Evolutionary conservation across 768 basidiomycete genomes (phyloP), one percentile per base, ranked within the genome.

Genomic region (Serendipita sp.): DNA sequence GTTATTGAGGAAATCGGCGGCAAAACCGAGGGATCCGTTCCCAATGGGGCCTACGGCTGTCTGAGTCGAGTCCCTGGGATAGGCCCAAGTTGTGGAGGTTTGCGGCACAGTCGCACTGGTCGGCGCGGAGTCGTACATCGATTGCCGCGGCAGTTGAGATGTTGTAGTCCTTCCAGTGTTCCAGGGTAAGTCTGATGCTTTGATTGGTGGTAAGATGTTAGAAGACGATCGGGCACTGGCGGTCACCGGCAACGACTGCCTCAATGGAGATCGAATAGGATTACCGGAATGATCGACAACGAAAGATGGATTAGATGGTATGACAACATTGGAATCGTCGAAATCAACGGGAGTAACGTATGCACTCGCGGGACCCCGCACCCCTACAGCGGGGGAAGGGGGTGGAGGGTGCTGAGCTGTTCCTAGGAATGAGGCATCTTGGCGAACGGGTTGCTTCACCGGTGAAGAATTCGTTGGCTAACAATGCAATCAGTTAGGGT

Each of bases 171-270:
- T 24, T 9, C 53, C 53, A 11, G 53, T 58, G 11, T 28, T 34
- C 53, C 53, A 58, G 9, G 53, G 53, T 9, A 58, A 11, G 33
- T 58, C 53, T n/a, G 24, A 30, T 33, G 24, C 24, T 31, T 58
- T 22, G 17, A 58, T 20, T 58, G 53, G 53, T n/a, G 53, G 53
- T 31, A 58, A n/a, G 24, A 31, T 26, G 30, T 34, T 58, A 11
- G 53, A 22, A 24, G 53, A 58, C 28, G 53, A 58, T 9, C 53
- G 53, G 11, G 53, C 53, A 24, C 53, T 58, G 26, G 53, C 53
- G 9, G 53, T 58, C 17, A 58, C 33, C 9, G 53, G 53, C 26
- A 58, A 11, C 11, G 53, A 58, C 20, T 58, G 53, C 26, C 53
- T 13, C 53, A 24, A n/a, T 4, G 53, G 53, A 22, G 53, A 58